Percentiles rank a stretch among this genome's conserved stretches.
Conservation (phyloP, 1,284 basidiomycete genomes). For the Sanghuangporus baumii region DNA sequence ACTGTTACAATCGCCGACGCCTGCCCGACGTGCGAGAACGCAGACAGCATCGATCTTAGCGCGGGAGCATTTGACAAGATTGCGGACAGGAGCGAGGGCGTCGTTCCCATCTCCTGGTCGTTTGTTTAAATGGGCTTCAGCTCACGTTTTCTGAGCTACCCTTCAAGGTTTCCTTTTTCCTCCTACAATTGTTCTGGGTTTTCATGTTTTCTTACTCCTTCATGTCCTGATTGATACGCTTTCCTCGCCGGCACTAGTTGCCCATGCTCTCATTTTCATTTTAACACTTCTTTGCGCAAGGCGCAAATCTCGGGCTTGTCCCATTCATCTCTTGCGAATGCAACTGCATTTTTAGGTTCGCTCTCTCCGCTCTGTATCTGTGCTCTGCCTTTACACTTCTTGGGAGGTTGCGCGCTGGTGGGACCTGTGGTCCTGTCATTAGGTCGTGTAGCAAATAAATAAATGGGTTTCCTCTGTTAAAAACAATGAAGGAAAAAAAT, state of each 20-base stretch:
- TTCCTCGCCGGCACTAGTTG: not conserved
- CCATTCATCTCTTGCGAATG: not conserved
- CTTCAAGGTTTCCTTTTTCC: not conserved
- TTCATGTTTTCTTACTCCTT: not conserved
- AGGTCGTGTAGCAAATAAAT: conserved; percentile 2
- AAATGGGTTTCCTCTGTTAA: not conserved
- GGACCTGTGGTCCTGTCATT: conserved; percentile 1
- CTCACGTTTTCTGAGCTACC: conserved; percentile 4
- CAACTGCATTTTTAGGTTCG: not conserved
- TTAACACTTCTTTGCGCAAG: not conserved
- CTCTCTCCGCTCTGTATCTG: not conserved
- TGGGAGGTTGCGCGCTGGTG: conserved; percentile 1
- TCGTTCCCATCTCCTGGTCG: conserved; percentile 51
- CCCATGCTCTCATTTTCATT: not conserved
- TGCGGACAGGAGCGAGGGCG: conserved; percentile 48
- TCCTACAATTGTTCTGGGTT: not conserved
- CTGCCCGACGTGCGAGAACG: conserved; percentile 75
- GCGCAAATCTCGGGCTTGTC: not conserved
- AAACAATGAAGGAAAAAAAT: not conserved
- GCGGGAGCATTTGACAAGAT: conserved; percentile 65
- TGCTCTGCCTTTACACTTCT: not conserved
- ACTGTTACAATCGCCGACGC: conserved; percentile 68
- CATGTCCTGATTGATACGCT: not conserved
- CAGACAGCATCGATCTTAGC: conserved; percentile 78
- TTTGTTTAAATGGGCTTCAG: conserved; percentile 31